phyloP scores from a whole-genome alignment of 192 early-diverging fungal genomes.

The Backusella tarrabulga region DNA sequence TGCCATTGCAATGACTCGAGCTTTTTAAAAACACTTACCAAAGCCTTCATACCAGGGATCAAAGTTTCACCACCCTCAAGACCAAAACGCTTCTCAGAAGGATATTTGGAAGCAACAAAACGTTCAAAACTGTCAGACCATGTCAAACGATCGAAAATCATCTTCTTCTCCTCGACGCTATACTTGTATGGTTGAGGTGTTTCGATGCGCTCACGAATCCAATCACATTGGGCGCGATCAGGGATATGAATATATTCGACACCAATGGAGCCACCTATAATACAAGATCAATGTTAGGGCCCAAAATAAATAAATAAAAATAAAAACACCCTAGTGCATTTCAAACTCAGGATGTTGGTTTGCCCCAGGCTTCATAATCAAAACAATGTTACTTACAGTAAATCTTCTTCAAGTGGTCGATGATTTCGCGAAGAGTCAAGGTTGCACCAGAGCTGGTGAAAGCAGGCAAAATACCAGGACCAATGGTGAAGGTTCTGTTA shows the following conservation, averaged over 20 bases:
- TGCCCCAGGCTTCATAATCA: constrained; percentile 1
- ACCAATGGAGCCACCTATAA: constrained; percentile 81
- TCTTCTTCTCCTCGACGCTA: constrained; percentile 83
- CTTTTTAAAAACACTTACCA: constrained; percentile 52
- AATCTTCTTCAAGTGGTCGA: constrained; percentile 74
- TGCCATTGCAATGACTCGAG: not conserved
- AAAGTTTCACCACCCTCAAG: constrained; percentile 96
- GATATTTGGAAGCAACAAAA: constrained; percentile 95
- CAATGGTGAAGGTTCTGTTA: constrained; percentile 88
- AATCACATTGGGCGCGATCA: constrained; percentile 94
- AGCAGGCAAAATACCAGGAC: constrained; percentile 92
- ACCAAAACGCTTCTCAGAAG: constrained; percentile 96
- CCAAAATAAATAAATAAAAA: not conserved
- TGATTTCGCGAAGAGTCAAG: constrained; percentile 90
- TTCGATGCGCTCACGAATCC: constrained; percentile 92
- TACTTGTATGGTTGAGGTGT: constrained; percentile 88
- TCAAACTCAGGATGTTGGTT: not conserved
- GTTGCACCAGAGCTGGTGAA: constrained; percentile 71
- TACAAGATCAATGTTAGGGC: not conserved
- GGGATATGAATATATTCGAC: constrained; percentile 99
- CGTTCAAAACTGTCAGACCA: constrained; percentile 98
- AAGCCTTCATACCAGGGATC: constrained; percentile 97
- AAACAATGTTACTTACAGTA: constrained; percentile 68
- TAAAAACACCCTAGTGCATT: not conserved
- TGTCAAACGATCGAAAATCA: constrained; percentile 94